phyloP scores from a whole-genome alignment of 257 asterid species.

The Rhazya stricta region DNA sequence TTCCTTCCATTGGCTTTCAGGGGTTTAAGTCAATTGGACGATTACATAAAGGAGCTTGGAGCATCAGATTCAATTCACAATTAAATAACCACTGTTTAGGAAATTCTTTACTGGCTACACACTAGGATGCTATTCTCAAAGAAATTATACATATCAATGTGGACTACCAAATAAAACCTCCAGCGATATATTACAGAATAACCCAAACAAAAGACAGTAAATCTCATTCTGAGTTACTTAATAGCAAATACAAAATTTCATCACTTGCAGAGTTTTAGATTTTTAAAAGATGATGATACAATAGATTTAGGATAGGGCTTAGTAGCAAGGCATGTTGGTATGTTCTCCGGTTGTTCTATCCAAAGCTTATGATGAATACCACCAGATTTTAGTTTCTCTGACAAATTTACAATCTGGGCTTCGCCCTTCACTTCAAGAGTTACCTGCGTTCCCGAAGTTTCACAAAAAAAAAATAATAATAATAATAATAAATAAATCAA shows the following conservation, averaged over 20 bases:
- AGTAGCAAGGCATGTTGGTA: constrained; percentile 84
- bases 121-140: background rate
- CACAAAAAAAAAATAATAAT: background rate
- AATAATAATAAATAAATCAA: background rate
- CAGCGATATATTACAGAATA: background rate
- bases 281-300: constrained; percentile 73
- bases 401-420: constrained; percentile 60
- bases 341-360: constrained; percentile 92
- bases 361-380: constrained; percentile 80
- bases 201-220: background rate
- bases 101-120: background rate
- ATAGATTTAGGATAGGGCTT: constrained; percentile 84
- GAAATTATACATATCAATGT: background rate
- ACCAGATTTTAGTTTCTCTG: constrained; percentile 63
- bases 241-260: background rate
- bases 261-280: constrained; percentile 92
- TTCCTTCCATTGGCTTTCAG: background rate
- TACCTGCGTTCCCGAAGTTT: constrained; percentile 37
- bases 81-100: background rate
- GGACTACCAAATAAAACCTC: background rate
- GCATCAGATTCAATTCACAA: background rate
- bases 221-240: background rate
- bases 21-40: background rate
- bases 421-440: constrained; percentile 94
- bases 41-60: background rate